Evolutionary conservation across 768 basidiomycete species (phyloP).

Genomic region (Coprinopsis sp.): DNA sequence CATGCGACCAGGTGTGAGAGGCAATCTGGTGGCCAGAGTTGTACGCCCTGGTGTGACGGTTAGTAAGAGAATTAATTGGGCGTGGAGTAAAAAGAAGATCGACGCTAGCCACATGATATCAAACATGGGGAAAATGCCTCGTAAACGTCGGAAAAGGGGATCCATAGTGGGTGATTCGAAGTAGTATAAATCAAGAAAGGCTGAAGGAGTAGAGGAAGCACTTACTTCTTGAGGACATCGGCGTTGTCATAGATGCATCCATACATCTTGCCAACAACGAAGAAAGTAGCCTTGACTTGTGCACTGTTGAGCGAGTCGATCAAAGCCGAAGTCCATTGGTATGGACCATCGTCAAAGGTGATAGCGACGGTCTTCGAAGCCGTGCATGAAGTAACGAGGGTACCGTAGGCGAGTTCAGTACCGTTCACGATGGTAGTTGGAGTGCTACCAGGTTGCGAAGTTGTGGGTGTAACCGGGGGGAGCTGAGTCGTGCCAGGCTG

Average conservation of each 20-base stretch:
- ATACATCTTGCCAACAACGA: constrained; percentile 36
- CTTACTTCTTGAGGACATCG: constrained; percentile 28
- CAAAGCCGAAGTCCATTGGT: constrained; percentile 12
- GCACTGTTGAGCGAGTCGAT: constrained; percentile 19
- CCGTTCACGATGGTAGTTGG: constrained; percentile 7
- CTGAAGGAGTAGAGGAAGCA: no score
- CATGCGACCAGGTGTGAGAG: constrained; percentile 46
- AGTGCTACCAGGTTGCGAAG: constrained; percentile 7
- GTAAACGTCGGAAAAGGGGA: neutral
- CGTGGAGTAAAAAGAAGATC: no score
- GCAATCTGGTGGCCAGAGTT: constrained; percentile 39
- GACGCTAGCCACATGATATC: no score
- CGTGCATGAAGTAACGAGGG: constrained; percentile 12
- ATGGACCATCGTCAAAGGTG: constrained; percentile 17
- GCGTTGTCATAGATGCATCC: constrained; percentile 35
- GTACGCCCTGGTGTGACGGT: no score
- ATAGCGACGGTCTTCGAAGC: constrained; percentile 12
- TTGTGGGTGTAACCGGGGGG: constrained; percentile 16
- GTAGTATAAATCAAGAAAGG: neutral
- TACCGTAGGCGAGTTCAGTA: constrained; percentile 11
- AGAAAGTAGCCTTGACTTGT: constrained; percentile 37
- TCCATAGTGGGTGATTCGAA: neutral
- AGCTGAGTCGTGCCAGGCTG: constrained; percentile 13
- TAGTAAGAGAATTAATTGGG: no score
- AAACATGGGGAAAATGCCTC: neutral